Conservation (phyloP, 129 eudicot species). For the Glebionis coronaria region DNA sequence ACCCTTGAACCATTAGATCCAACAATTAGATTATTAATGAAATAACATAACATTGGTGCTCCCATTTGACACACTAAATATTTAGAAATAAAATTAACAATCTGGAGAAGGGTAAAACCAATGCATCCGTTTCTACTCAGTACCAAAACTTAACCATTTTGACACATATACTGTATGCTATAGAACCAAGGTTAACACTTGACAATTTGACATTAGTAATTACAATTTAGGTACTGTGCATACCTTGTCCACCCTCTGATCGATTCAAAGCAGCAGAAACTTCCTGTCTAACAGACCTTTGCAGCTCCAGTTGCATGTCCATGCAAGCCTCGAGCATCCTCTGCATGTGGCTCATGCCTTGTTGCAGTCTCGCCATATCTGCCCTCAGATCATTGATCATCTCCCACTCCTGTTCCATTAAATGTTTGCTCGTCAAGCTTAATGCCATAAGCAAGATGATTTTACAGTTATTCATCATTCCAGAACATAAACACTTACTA, state of each 20-base stretch:
- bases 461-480: background rate
- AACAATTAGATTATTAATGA: too few species aligned
- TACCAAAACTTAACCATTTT: too few species aligned
- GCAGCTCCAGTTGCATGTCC: conserved; percentile 99
- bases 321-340: conserved; percentile 99
- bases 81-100: too few species aligned
- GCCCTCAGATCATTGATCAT: conserved; percentile 87
- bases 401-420: conserved; percentile 85
- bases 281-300: conserved; percentile 95
- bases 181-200: too few species aligned
- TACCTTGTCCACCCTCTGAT: conserved; percentile 79
- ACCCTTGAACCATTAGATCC: too few species aligned
- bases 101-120: too few species aligned
- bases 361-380: conserved; percentile 94
- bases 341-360: conserved; percentile 99
- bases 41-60: too few species aligned
- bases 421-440: conserved; percentile 7
- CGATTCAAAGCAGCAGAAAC: conserved; percentile 98
- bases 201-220: background rate
- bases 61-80: too few species aligned
- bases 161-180: too few species aligned
- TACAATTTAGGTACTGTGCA: background rate
- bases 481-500: conserved; percentile 43
- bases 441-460: conserved; percentile 2
- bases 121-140: too few species aligned